Conservation (phyloP, 352 stramenopile genomes). For the Phytophthora brassicae region DNA sequence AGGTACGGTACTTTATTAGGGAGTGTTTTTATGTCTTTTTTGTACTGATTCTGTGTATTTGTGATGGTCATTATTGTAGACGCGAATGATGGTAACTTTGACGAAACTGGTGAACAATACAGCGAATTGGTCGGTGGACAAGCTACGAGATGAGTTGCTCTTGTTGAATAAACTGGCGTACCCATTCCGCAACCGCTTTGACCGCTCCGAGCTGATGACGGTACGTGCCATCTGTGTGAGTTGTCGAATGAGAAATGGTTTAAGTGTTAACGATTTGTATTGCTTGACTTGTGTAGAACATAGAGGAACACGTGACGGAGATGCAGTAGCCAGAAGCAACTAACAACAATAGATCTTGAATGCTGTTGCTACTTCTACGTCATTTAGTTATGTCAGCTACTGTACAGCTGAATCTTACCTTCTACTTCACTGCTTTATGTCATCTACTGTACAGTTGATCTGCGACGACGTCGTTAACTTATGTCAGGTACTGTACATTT, state of each 20-base stretch:
- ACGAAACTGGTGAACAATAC: constrained; percentile 62
- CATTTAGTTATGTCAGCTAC: too few species aligned
- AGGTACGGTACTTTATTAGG: constrained; percentile 44
- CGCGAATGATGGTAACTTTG: constrained; percentile 52
- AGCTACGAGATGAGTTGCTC: constrained; percentile 70
- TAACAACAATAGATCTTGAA: constrained; percentile 9
- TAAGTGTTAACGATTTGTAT: constrained; percentile 7
- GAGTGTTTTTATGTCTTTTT: not conserved
- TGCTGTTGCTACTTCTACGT: too few species aligned
- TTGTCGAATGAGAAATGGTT: not conserved
- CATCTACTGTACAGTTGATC: too few species aligned
- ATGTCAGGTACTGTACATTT: not conserved
- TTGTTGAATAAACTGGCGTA: constrained; percentile 74
- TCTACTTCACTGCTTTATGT: too few species aligned
- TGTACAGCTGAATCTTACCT: too few species aligned
- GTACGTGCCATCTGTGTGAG: constrained; percentile 29
- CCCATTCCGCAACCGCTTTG: constrained; percentile 57
- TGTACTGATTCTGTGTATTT: constrained; percentile 3
- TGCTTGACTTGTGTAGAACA: constrained; percentile 15
- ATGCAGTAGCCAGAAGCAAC: constrained; percentile 14
- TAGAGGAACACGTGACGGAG: constrained; percentile 30
- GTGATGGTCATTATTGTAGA: constrained; percentile 35
- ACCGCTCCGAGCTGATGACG: constrained; percentile 71
- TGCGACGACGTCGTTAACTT: too few species aligned
- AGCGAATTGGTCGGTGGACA: constrained; percentile 65